A percentile compares a stretch with the other conserved stretches of the same genome.
Evolutionary conservation across 164 flowering plant genomes (phyloP).

Genomic region (Vitis riparia): DNA sequence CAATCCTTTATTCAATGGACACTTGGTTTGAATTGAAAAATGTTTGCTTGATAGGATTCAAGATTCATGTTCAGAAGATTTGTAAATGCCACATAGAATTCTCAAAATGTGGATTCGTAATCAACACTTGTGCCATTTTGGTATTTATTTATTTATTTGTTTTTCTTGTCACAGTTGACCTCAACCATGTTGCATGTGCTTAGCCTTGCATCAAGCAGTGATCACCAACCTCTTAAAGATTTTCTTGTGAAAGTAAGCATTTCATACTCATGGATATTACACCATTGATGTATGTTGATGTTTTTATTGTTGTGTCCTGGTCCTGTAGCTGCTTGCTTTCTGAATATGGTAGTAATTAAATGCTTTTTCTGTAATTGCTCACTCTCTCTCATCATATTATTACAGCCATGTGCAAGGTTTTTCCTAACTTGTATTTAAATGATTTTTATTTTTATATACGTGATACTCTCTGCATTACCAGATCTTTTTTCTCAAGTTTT

Average conservation of each 20-base stretch:
- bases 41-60: too few species aligned
- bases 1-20: too few species aligned
- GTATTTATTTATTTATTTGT: not conserved
- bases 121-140: not conserved
- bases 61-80: too few species aligned
- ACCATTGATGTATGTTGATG: not conserved
- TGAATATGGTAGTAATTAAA: too few species aligned
- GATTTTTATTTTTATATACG: not conserved
- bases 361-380: too few species aligned
- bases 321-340: not conserved
- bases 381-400: too few species aligned
- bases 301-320: not conserved
- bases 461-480: not conserved
- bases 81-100: too few species aligned
- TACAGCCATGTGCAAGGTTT: not conserved
- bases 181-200: conserved; percentile 80
- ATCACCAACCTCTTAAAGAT: conserved; percentile 54
- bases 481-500: not conserved
- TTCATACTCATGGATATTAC: not conserved
- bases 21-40: too few species aligned
- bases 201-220: conserved; percentile 50
- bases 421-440: not conserved
- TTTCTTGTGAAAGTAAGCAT: conserved; percentile 72
- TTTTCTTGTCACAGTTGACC: conserved; percentile 53
- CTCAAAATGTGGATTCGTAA: too few species aligned